Percentiles rank a stretch among this genome's conserved stretches.
Evolutionary conservation across 495 filamentous ascomycete species (phyloP).

Genomic region (Friedmanniomyces endolithicus): DNA sequence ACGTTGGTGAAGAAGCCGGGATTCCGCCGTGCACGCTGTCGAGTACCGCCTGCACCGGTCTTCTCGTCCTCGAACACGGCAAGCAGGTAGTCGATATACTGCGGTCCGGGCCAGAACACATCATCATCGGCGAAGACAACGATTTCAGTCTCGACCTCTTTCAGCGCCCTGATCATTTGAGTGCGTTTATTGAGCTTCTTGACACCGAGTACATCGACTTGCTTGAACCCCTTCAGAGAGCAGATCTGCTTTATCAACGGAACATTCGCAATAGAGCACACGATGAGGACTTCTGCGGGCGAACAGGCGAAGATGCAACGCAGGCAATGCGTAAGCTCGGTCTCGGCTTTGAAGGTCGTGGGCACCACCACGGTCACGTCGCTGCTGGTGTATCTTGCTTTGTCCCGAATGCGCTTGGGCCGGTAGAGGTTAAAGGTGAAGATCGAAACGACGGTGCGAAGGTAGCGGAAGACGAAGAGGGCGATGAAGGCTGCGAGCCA

Average conservation of each 20-base stretch:
- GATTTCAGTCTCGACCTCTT: constrained; percentile 13
- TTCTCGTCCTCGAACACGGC: constrained; percentile 19
- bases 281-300: constrained; percentile 10
- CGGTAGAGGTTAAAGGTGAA: constrained; percentile 2
- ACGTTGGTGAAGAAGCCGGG: constrained; percentile 3
- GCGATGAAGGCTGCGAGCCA: background rate
- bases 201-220: constrained; percentile 11
- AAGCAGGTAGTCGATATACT: constrained; percentile 18
- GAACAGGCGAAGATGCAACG: background rate
- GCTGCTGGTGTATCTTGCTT: constrained; percentile 1
- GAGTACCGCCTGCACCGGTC: constrained; percentile 21
- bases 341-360: constrained; percentile 10
- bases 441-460: constrained; percentile 11
- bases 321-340: constrained; percentile 9
- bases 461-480: constrained; percentile 15
- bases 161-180: constrained; percentile 16
- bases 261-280: constrained; percentile 3
- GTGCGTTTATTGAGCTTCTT: constrained; percentile 11
- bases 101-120: constrained; percentile 18
- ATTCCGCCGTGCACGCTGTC: constrained; percentile 9
- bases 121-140: constrained; percentile 23
- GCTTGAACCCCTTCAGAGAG: background rate
- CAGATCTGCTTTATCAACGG: background rate
- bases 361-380: constrained; percentile 18
- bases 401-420: constrained; percentile 5